Percentiles rank a stretch among this genome's conserved stretches.
These are phyloP conservation scores for Venturia asperata DNA, from an alignment of 2,329 filamentous ascomycete genomes.

Conservation along the genomic window DNA sequence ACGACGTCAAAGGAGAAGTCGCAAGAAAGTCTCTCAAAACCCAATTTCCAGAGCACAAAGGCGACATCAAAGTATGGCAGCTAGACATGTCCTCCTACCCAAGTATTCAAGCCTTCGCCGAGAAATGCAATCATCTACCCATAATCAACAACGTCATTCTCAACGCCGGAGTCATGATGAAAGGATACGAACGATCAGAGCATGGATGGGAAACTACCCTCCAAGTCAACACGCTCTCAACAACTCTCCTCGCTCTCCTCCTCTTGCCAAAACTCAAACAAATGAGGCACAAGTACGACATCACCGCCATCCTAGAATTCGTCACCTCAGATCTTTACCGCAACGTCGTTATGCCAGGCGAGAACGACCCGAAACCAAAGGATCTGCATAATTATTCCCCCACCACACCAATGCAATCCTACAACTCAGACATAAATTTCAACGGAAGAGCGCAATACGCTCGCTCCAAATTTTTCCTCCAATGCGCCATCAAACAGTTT, in stretches of 20 bases:
- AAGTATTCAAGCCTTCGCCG: constrained; percentile 32
- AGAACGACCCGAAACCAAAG: neutral
- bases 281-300: neutral
- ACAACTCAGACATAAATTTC: constrained; percentile 4
- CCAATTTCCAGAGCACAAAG: constrained; percentile 22
- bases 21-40: constrained; percentile 37
- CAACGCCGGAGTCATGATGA: constrained; percentile 34
- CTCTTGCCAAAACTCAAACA: constrained; percentile 27
- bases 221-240: constrained; percentile 36
- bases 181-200: constrained; percentile 25
- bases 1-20: constrained; percentile 37
- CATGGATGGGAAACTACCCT: constrained; percentile 30
- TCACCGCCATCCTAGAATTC: constrained; percentile 15
- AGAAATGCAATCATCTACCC: constrained; percentile 24
- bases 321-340: constrained; percentile 16
- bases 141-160: constrained; percentile 33
- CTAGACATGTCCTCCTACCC: constrained; percentile 38
- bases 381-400: neutral
- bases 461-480: constrained; percentile 17
- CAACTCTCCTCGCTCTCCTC: constrained; percentile 31
- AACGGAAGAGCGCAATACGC: constrained; percentile 10
- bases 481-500: constrained; percentile 4
- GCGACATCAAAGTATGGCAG: constrained; percentile 40
- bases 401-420: constrained; percentile 6
- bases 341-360: neutral